Percentiles rank a stretch among this genome's conserved stretches.
phyloP scores from a whole-genome alignment of 306 rosid genomes.

The Casuarina glauca region DNA sequence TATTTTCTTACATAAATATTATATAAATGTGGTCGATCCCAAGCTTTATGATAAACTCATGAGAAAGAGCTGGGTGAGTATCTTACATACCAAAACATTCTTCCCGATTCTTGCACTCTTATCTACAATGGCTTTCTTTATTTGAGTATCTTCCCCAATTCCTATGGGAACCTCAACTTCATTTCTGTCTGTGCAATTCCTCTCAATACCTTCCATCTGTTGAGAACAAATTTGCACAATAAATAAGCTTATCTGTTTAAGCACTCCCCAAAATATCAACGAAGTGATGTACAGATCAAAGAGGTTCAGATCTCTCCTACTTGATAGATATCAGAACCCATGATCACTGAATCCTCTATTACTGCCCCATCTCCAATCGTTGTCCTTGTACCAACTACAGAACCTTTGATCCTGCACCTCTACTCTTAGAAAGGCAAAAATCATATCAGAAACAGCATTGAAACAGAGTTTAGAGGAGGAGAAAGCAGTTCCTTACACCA shows the following conservation, averaged over 20 bases:
- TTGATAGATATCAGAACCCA: slow-evolving; percentile 37
- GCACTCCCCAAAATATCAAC: background rate
- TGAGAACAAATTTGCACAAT: background rate
- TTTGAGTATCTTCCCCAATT: slow-evolving; percentile 35
- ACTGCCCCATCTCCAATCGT: slow-evolving; percentile 36
- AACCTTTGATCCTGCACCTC: slow-evolving; percentile 42
- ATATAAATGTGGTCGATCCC: too few relatives aligned
- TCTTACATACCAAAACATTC: slow-evolving; percentile 34
- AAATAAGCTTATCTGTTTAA: background rate
- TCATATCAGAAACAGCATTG: slow-evolving; percentile 1
- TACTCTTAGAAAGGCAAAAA: slow-evolving; percentile 24
- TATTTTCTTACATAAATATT: too few relatives aligned
- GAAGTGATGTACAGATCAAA: background rate
- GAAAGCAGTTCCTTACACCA: slow-evolving; percentile 26
- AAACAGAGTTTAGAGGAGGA: background rate
- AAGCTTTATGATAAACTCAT: too few relatives aligned
- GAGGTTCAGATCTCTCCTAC: slow-evolving; percentile 17
- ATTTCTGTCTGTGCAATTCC: background rate
- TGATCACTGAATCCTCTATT: slow-evolving; percentile 39
- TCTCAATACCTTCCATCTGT: slow-evolving; percentile 13
- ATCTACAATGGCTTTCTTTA: slow-evolving; percentile 39
- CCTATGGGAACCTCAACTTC: slow-evolving; percentile 33
- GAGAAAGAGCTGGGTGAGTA: too few relatives aligned
- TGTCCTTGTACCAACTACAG: slow-evolving; percentile 35
- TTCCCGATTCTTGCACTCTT: slow-evolving; percentile 50